phyloP scores from a whole-genome alignment of 345 rosid genomes.

The Eucalyptus sp. region DNA sequence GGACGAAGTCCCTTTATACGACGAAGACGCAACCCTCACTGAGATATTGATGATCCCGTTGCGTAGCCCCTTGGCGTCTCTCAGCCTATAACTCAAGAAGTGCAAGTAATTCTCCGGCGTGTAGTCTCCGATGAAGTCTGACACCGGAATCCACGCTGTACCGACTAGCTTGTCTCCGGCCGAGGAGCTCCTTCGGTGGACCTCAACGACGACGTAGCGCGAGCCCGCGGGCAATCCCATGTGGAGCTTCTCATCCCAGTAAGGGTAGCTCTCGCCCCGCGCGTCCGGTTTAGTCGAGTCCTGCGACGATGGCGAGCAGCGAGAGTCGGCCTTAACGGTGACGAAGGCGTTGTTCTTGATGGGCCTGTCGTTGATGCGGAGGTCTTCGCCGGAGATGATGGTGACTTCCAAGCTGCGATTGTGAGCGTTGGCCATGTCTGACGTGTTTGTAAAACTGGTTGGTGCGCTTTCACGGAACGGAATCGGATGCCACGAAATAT shows the following conservation, averaged over 20 bases:
- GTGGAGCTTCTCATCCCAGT: conserved; percentile 4
- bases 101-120: background rate
- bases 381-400: conserved; percentile 1
- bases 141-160: background rate
- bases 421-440: background rate
- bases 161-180: background rate
- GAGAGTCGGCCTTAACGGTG: background rate
- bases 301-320: background rate
- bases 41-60: conserved; percentile 3
- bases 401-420: conserved; percentile 20
- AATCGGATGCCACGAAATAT: background rate
- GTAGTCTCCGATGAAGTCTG: conserved; percentile 11
- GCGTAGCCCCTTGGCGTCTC: background rate
- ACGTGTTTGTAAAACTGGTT: background rate
- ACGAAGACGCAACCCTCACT: background rate
- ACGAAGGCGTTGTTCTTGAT: background rate
- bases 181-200: background rate
- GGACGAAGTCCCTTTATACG: background rate
- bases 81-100: conserved; percentile 4
- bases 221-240: background rate
- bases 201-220: background rate
- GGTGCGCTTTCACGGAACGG: background rate
- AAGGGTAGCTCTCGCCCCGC: background rate
- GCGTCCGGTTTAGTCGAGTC: background rate
- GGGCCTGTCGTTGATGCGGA: background rate